Evolutionary conservation across 768 basidiomycete species (phyloP).

Genomic region (Tricholoma flavovirens): DNA sequence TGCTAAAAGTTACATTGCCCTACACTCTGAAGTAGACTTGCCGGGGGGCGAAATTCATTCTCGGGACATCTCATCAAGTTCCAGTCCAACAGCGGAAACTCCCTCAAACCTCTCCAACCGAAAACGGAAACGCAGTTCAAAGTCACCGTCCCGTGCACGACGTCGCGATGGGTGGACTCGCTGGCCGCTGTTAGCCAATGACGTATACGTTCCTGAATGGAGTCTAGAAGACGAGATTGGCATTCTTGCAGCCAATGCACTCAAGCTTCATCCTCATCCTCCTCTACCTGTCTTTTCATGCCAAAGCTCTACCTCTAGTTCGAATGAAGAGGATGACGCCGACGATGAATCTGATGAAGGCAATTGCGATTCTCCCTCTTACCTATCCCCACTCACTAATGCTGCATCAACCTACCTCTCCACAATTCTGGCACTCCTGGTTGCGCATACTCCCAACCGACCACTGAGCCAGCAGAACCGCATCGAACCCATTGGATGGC

Average conservation of each 20-base stretch:
- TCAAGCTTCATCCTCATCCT: conserved; percentile 19
- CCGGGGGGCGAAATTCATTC: conserved; percentile 7
- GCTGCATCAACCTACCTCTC: conserved; percentile 42
- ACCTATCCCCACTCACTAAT: conserved; percentile 33
- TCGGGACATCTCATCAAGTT: conserved; percentile 9
- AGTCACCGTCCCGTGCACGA: conserved; percentile 7
- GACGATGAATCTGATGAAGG: conserved; percentile 15
- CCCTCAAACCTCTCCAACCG: conserved; percentile 3
- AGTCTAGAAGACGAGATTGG: conserved; percentile 62
- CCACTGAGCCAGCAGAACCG: conserved; percentile 62
- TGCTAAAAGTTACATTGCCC: not conserved
- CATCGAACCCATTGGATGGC: conserved; percentile 57
- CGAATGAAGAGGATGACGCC: not conserved
- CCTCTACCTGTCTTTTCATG: conserved; percentile 9
- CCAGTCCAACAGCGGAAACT: conserved; percentile 4
- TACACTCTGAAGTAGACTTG: not conserved
- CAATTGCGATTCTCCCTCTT: conserved; percentile 22
- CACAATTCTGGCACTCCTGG: conserved; percentile 47
- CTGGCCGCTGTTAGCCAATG: conserved; percentile 64
- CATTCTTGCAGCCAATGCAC: conserved; percentile 35
- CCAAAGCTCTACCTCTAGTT: not conserved
- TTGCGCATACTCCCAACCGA: conserved; percentile 48
- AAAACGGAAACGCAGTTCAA: conserved; percentile 18
- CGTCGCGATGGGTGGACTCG: conserved; percentile 59
- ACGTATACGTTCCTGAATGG: conserved; percentile 68